Evolutionary conservation across 1,284 basidiomycete species (phyloP).

Genomic region (Cutaneotrichosporon sp.): DNA sequence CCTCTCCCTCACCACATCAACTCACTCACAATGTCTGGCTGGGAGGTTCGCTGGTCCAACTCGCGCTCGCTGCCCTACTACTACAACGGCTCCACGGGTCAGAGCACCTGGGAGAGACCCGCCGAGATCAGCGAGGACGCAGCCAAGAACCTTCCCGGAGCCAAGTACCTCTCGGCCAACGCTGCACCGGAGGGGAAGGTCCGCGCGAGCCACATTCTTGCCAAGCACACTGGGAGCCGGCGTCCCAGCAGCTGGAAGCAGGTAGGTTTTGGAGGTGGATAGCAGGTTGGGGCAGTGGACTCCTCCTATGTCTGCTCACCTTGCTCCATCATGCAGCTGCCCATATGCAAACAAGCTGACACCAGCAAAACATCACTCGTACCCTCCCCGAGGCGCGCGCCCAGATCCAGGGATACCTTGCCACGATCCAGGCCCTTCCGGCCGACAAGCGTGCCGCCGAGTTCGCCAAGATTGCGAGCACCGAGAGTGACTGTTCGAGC

Average conservation of each 20-base stretch:
- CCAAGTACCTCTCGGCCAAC: constrained; percentile 55
- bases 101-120: constrained; percentile 84
- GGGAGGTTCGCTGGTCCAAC: constrained; percentile 82
- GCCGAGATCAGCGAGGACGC: constrained; percentile 64
- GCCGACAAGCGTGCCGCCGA: constrained; percentile 58
- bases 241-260: constrained; percentile 90
- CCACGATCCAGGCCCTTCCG: constrained; percentile 41
- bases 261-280: too few species aligned
- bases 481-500: constrained; percentile 84
- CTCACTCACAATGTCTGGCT: constrained; percentile 43
- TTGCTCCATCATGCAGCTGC: not conserved
- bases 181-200: constrained; percentile 58
- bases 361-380: constrained; percentile 75
- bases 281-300: too few species aligned
- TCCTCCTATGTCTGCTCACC: too few species aligned
- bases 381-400: constrained; percentile 84
- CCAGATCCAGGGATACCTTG: constrained; percentile 64
- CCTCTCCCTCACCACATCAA: not conserved
- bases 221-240: constrained; percentile 86
- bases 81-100: constrained; percentile 69
- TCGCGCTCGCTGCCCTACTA: constrained; percentile 83
- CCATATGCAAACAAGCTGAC: not conserved
- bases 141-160: constrained; percentile 66
- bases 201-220: constrained; percentile 88
- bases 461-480: constrained; percentile 71